A percentile compares a stretch with the other conserved stretches of the same genome.
These are phyloP conservation scores for Xylariomycetidae sp. DNA, from an alignment of 2,329 filamentous ascomycete genomes.

Conservation along the genomic window DNA sequence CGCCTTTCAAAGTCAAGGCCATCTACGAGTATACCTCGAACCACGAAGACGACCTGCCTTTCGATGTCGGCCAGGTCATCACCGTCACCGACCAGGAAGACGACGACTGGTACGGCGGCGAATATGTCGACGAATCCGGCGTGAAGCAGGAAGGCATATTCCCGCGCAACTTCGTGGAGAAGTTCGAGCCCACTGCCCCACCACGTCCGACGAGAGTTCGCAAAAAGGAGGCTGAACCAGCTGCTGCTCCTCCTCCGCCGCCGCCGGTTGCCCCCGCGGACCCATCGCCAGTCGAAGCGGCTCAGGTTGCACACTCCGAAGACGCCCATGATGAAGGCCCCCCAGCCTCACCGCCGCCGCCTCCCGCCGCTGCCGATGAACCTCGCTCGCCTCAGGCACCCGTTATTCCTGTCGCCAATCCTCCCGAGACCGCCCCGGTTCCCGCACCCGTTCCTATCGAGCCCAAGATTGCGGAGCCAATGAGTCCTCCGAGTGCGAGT, in stretches of 20 bases:
- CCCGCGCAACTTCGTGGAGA: slow-evolving; percentile 95
- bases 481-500: too few species aligned
- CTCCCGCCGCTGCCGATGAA: slow-evolving; percentile 21
- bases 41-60: slow-evolving; percentile 93
- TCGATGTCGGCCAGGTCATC: slow-evolving; percentile 80
- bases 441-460: slow-evolving; percentile 30
- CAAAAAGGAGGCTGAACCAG: slow-evolving; percentile 53
- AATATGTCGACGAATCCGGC: slow-evolving; percentile 74
- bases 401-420: slow-evolving; percentile 26
- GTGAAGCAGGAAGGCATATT: slow-evolving; percentile 79
- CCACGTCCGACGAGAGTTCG: slow-evolving; percentile 72
- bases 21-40: slow-evolving; percentile 89
- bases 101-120: slow-evolving; percentile 86
- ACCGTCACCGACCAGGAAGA: slow-evolving; percentile 91
- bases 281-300: slow-evolving; percentile 16
- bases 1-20: slow-evolving; percentile 89
- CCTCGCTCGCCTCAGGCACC: slow-evolving; percentile 22
- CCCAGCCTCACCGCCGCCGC: slow-evolving; percentile 19
- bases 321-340: slow-evolving; percentile 27
- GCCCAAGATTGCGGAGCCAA: slow-evolving; percentile 26
- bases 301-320: slow-evolving; percentile 10
- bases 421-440: slow-evolving; percentile 31
- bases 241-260: slow-evolving; percentile 30
- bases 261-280: slow-evolving; percentile 22
- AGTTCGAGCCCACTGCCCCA: slow-evolving; percentile 85